phyloP scores from a whole-genome alignment of 2,329 filamentous ascomycete genomes.

The Metarhizium anisopliae region DNA sequence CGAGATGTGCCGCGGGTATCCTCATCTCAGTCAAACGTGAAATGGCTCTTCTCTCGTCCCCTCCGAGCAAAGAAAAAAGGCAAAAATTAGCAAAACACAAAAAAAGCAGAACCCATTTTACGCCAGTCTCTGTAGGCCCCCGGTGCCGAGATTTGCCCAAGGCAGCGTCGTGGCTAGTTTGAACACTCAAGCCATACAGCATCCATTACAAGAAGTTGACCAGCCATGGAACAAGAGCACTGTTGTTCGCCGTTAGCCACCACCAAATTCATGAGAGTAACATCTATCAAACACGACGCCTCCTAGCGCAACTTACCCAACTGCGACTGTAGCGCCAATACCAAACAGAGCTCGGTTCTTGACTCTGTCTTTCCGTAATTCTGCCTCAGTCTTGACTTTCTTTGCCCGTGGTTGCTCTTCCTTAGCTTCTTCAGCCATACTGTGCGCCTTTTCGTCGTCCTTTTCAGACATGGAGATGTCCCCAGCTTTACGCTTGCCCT shows the following conservation, averaged over 20 bases:
- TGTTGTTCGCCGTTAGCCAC: constrained; percentile 10
- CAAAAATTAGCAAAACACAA: background rate
- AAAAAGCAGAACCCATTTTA: background rate
- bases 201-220: constrained; percentile 37
- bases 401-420: constrained; percentile 51
- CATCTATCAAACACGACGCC: background rate
- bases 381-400: constrained; percentile 71
- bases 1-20: constrained; percentile 6
- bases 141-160: background rate
- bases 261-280: background rate
- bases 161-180: background rate
- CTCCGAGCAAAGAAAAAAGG: background rate
- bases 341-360: constrained; percentile 79
- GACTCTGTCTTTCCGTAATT: constrained; percentile 77
- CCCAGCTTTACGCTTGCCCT: constrained; percentile 65
- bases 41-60: background rate
- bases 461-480: constrained; percentile 61
- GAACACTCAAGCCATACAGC: background rate
- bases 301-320: constrained; percentile 63
- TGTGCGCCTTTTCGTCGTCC: constrained; percentile 32
- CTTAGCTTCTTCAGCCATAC: constrained; percentile 16
- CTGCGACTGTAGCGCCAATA: constrained; percentile 74
- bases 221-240: constrained; percentile 41
- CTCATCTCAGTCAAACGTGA: constrained; percentile 1
- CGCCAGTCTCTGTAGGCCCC: background rate